These are phyloP conservation scores for Rhododendron williamsianum DNA, from an alignment of 148 eudicot species.

Conservation along the genomic window DNA sequence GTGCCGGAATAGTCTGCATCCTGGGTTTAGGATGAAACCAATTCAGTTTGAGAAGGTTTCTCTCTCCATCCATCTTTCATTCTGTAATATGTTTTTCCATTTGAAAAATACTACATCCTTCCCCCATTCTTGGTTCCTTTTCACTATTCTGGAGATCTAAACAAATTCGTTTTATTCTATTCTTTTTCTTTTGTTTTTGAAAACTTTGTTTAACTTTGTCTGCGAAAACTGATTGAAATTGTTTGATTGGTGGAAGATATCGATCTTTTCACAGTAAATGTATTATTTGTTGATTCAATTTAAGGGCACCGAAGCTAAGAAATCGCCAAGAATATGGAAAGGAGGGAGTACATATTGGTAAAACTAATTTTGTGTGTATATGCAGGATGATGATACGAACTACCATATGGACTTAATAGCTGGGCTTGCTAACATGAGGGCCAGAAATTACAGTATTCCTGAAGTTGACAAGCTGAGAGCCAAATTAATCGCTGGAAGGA, in stretches of 20 bases:
- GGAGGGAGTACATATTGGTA: not conserved
- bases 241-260: not conserved
- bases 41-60: constrained; percentile 93
- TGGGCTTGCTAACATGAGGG: constrained; percentile 87
- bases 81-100: not conserved
- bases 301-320: not conserved
- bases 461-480: constrained; percentile 91
- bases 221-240: not conserved
- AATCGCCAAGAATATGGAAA: not conserved
- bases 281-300: not conserved
- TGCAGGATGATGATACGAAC: constrained; percentile 89
- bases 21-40: constrained; percentile 76
- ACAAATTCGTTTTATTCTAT: not conserved
- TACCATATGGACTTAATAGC: constrained; percentile 89
- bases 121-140: not conserved
- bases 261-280: not conserved
- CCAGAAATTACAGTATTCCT: constrained; percentile 82
- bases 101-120: not conserved
- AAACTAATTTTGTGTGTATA: not conserved
- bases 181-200: not conserved
- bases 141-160: not conserved
- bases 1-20: constrained; percentile 35
- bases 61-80: not conserved
- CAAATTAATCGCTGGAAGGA: constrained; percentile 86
- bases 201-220: not conserved